Base-by-base conservation (phyloP, 176 grass and related monocot genomes). In the Otatea glauca region DNA sequence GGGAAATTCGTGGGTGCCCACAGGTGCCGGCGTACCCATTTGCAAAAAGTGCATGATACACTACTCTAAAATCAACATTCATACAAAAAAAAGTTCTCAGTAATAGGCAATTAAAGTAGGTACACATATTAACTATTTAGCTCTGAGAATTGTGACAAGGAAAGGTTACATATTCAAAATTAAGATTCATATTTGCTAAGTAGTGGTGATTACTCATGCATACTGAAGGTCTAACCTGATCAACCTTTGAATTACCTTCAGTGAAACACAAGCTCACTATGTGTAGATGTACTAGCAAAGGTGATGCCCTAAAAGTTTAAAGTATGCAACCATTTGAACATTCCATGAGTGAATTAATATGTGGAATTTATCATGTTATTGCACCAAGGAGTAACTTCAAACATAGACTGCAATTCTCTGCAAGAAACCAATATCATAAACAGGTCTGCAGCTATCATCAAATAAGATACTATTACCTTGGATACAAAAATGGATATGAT, bases 251-350 rank as follows among this genome's bases (percentile, higher is more conserved):
- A 64, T 59, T 9, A 32, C 58, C 39, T 47, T 27, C 59, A 13
- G 8, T 62, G 23, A 64, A 21, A 78, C 59, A 47, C 41, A 65
- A 25, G 58, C 76, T 47, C n/a, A 18, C 17, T 47, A 32, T 12
- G 43, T 42, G 23, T 78, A 65, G 23, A 47, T 34, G 16, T 65
- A 48, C 16, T 48, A 79, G 16, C 12, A 82, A 61, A 49, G n/a
- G n/a, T 84, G 61, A 32, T 4, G 35, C 12, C 53, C 54, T 20
- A 51, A 80, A 21, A 79, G 16, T 65, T 65, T 42, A 42, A 61
- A 86, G 60, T 51, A n/a, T 3, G 14, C 34, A 51, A 65, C 56
- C 68, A 54, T 50, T 64, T 51, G n/a, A 47, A 71, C 17, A 60
- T 20, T 23, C 9, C 65, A 48, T 24, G 13, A 25, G 44, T 78